Evolutionary conservation across 495 filamentous ascomycete species (phyloP), one percentile per base, ranked within the genome.

Genomic region (Talaromyces nanjingensis): DNA sequence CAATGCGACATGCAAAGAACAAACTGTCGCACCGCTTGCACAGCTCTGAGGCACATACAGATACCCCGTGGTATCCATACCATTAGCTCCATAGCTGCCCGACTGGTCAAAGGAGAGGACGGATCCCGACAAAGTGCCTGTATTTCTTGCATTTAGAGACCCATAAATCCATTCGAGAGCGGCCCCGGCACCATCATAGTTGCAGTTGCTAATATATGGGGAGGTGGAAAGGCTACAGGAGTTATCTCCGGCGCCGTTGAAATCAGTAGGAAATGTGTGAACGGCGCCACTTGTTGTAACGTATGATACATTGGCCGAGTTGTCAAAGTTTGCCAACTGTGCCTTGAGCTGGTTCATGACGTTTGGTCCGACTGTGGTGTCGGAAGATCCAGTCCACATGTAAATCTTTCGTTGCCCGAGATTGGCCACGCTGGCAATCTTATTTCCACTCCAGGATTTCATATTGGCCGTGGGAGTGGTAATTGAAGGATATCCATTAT

Each of bases 201-300:
- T 58, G 55, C 55, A 58, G 29, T 58, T 58, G 55, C 55, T 58
- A 20, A 58, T 33, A 58, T 31, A 58, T 1, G 55, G 55, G 9
- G 55, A 34, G 4, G 12, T 11, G 22, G 27, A 14, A n/a, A 9
- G 11, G 29, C 25, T 34, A 20, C 55, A 58, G n/a, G 55, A 9
- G 27, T 58, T 58, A 58, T 58, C 29, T 16, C 55, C 55, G 11
- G 6, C 27, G n/a, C 55, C 29, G 55, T 33, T 24, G 29, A 33
- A 33, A 58, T 58, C 55, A 34, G 55, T 58, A 14, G 27, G 25
- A 20, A 58, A 58, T 11, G 55, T 58, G 55, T 58, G 55, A 58
- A 24, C 24, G 4, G 55, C 55, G 12, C 55, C 55, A 34, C 6
- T 34, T n/a, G 25, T 31, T 24, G 24, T 34, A 34, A 58, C 29